Conservation (phyloP, 768 basidiomycete genomes). For the Boletus rubropictus region DNA sequence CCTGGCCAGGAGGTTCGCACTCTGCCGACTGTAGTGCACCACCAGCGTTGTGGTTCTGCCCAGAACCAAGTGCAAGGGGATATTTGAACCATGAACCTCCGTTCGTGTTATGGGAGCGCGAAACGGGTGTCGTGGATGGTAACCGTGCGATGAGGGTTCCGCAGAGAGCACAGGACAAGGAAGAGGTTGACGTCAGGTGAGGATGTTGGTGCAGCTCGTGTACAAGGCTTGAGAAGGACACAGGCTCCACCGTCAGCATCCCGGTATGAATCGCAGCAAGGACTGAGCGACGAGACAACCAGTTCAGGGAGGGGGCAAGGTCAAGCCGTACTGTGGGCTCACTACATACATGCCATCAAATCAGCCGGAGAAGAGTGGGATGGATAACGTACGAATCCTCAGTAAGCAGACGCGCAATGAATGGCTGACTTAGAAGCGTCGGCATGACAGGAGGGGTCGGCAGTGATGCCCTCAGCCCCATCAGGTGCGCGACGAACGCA, state of each 20-base stretch:
- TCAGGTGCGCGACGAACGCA: conserved; percentile 70
- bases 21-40: conserved; percentile 30
- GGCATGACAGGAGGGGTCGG: conserved; percentile 61
- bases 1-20: conserved; percentile 35
- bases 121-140: conserved; percentile 26
- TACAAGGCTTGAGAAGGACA: conserved; percentile 56
- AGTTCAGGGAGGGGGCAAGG: conserved; percentile 88
- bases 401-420: conserved; percentile 62
- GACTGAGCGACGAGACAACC: conserved; percentile 85
- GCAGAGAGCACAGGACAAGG: conserved; percentile 74
- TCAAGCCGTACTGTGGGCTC: conserved; percentile 92
- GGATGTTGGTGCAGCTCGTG: conserved; percentile 44
- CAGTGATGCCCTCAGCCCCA: conserved; percentile 57
- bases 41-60: conserved; percentile 12
- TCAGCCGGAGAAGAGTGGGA: not conserved
- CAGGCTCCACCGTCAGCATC: conserved; percentile 84
- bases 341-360: conserved; percentile 29
- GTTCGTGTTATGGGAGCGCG: conserved; percentile 39
- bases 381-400: conserved; percentile 79
- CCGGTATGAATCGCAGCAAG: conserved; percentile 80
- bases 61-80: conserved; percentile 33
- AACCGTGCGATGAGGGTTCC: conserved; percentile 50
- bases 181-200: conserved; percentile 41
- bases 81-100: conserved; percentile 59
- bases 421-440: conserved; percentile 71